Percentiles rank a stretch among this genome's conserved stretches.
phyloP scores from a whole-genome alignment of 352 stramenopile genomes.

The Aphanomyces astaci region DNA sequence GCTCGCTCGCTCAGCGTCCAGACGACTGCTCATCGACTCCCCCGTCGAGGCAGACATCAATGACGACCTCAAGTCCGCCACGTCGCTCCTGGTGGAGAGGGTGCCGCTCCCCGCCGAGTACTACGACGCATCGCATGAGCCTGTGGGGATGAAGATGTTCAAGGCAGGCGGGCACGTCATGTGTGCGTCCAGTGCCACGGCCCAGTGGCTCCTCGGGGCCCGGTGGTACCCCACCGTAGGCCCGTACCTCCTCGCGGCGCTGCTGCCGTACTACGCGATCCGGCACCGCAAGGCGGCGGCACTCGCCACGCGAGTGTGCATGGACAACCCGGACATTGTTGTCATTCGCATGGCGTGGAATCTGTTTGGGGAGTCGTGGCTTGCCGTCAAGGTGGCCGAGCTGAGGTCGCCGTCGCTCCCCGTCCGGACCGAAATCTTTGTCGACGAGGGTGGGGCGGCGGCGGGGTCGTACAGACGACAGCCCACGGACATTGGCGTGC shows the following conservation, averaged over 20 bases:
- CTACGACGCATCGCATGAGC: slow-evolving; percentile 77
- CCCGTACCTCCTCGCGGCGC: slow-evolving; percentile 43
- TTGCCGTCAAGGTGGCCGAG: slow-evolving; percentile 56
- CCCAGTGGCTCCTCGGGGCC: slow-evolving; percentile 55
- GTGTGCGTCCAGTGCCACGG: slow-evolving; percentile 65
- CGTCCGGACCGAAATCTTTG: slow-evolving; percentile 56
- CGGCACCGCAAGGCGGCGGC: slow-evolving; percentile 58
- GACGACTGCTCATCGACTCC: slow-evolving; percentile 72
- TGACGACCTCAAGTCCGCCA: slow-evolving; percentile 81
- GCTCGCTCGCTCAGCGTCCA: slow-evolving; percentile 53
- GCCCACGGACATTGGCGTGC: slow-evolving; percentile 54
- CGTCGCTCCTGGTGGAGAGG: slow-evolving; percentile 62
- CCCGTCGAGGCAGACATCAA: slow-evolving; percentile 83
- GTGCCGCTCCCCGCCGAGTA: slow-evolving; percentile 76
- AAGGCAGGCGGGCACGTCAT: slow-evolving; percentile 78
- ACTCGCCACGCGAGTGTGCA: slow-evolving; percentile 68
- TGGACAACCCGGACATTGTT: slow-evolving; percentile 73
- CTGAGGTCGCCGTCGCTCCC: slow-evolving; percentile 56
- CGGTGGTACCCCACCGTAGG: slow-evolving; percentile 51
- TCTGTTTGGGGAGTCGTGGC: slow-evolving; percentile 71
- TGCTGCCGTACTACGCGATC: slow-evolving; percentile 81
- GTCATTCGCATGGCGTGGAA: slow-evolving; percentile 80
- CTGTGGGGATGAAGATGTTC: slow-evolving; percentile 66
- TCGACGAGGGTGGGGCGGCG: slow-evolving; percentile 38
- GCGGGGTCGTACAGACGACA: slow-evolving; percentile 27